These are phyloP conservation scores for Plasmodium gallinaceum DNA, from an alignment of 169 alveolate genomes.

Conservation along the genomic window DNA sequence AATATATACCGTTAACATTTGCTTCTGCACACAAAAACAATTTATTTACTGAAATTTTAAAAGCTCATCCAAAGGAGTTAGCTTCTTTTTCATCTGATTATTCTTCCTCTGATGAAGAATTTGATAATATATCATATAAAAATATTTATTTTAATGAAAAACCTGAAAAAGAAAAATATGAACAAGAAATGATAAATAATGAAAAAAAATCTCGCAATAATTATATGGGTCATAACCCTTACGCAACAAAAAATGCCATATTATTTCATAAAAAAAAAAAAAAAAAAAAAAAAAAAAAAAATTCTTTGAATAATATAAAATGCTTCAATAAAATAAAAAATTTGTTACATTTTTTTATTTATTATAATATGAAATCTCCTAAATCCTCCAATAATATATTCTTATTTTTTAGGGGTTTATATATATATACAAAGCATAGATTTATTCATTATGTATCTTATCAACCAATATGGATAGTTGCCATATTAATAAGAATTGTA, in stretches of 20 bases:
- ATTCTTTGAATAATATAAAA: neutral
- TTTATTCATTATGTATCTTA: slow-evolving; percentile 58
- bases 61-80: slow-evolving; percentile 21
- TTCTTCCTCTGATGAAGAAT: slow-evolving; percentile 18
- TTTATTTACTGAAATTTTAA: slow-evolving; percentile 14
- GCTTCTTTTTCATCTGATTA: neutral
- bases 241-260: slow-evolving; percentile 37
- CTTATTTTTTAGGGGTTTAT: slow-evolving; percentile 44
- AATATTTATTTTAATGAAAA: slow-evolving; percentile 3
- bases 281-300: slow-evolving; percentile 3
- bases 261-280: slow-evolving; percentile 29
- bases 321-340: slow-evolving; percentile 33
- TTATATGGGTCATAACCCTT: neutral
- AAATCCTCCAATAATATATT: slow-evolving; percentile 23
- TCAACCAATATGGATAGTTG: slow-evolving; percentile 82
- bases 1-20: slow-evolving; percentile 50
- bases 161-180: neutral
- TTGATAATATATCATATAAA: slow-evolving; percentile 2
- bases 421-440: slow-evolving; percentile 35
- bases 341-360: slow-evolving; percentile 20
- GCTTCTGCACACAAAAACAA: slow-evolving; percentile 41
- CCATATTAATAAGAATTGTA: slow-evolving; percentile 81
- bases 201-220: neutral
- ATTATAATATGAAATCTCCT: slow-evolving; percentile 67
- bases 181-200: neutral